These are phyloP conservation scores for Xylaria sp. DNA, from an alignment of 2,329 filamentous ascomycete species.

Conservation along the genomic window DNA sequence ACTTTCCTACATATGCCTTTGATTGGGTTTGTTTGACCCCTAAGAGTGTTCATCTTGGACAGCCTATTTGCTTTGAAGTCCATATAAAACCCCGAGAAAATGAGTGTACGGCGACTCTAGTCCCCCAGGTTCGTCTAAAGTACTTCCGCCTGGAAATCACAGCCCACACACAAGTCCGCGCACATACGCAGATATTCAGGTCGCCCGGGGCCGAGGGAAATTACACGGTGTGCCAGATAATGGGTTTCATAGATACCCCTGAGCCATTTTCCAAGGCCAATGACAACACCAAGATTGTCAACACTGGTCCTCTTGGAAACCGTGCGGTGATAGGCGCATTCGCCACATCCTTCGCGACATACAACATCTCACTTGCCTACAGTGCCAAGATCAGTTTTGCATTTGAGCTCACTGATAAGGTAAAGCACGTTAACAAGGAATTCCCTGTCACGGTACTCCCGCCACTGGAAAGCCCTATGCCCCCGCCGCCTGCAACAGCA, in stretches of 20 bases:
- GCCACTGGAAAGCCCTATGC: conserved; percentile 9
- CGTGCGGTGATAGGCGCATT: neutral
- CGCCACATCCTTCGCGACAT: conserved; percentile 28
- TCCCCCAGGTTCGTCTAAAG: conserved; percentile 29
- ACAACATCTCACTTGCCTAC: conserved; percentile 28
- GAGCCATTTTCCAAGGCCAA: conserved; percentile 32
- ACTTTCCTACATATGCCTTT: conserved; percentile 36
- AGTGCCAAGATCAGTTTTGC: conserved; percentile 21
- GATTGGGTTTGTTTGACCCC: conserved; percentile 35
- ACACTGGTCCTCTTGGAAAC: conserved; percentile 18
- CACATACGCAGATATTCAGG: conserved; percentile 11
- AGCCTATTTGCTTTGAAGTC: conserved; percentile 28
- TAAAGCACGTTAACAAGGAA: conserved; percentile 14
- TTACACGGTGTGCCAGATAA: conserved; percentile 5
- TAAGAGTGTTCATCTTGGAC: conserved; percentile 24
- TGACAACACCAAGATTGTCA: conserved; percentile 29
- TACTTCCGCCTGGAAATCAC: conserved; percentile 23
- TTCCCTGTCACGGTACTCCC: conserved; percentile 23
- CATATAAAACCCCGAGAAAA: conserved; percentile 25
- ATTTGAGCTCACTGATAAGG: conserved; percentile 24
- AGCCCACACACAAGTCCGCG: conserved; percentile 22
- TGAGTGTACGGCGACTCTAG: conserved; percentile 31
- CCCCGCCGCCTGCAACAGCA: neutral
- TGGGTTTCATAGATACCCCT: neutral
- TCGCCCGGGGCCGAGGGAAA: conserved; percentile 10